Evolutionary conservation across 306 rosid species (phyloP), one percentile per base, ranked within the genome.

Genomic region (peach (Prunus persica)): DNA sequence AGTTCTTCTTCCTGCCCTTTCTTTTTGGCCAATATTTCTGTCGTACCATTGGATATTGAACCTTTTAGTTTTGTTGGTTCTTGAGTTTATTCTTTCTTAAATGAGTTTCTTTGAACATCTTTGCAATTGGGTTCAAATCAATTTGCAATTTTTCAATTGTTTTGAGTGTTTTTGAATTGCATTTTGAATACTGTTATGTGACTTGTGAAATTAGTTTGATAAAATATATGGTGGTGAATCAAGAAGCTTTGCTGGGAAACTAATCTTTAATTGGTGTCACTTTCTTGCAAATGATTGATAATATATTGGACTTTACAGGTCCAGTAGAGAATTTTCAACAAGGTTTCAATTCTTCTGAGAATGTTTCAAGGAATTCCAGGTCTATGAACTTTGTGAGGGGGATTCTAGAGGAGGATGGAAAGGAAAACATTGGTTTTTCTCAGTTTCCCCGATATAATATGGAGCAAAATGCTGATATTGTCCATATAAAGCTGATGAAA

Each of bases 401-500:
- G 65, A 60, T 81, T 74, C 15, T 90, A 28, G 91, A 84, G 18
- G 72, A 76, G 24, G 91, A 88, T 52, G 86, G 84, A 27, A 81
- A 30, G 81, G 72, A 28, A 49, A 2, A 81, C 47, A 20, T 19
- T 67, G 66, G 65, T 54, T 41, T 61, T 79, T 20, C 83, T 77
- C 73, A 25, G 55, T 54, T 71, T 69, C 74, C 80, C 58, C 76
- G 63, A 22, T 55, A 50, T 69, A 81, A 54, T 20, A 34, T 82
- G 8, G 92, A 85, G 86, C 81, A 71, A 3, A 89, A 84, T 79
- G 92, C 89, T 63, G 98, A 95, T 78, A 67, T 85, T 78, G 98
- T 95, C 79, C 96, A 95, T 72, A 62, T 93, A 72, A 93, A 93
- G 86, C 38, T 93, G 77, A 67, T 85, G 86, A 89, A 87, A 14